These are phyloP conservation scores for Phaeotremella skinneri DNA, from an alignment of 768 basidiomycete species.

Conservation along the genomic window DNA sequence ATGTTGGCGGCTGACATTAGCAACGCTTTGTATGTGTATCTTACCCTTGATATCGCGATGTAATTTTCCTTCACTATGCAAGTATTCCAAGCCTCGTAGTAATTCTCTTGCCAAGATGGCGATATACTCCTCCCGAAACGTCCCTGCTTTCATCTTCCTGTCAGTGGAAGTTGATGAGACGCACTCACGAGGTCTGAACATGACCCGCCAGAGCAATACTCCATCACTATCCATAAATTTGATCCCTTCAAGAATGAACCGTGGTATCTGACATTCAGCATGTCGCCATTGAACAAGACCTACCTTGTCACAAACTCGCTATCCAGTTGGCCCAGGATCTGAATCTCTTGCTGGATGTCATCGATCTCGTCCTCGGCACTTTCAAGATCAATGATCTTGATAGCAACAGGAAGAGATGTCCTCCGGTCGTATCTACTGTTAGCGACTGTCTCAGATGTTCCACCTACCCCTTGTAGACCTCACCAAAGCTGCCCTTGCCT, in stretches of 20 bases:
- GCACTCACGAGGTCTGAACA: slow-evolving; percentile 85
- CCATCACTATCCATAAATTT: slow-evolving; percentile 97
- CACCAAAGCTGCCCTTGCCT: slow-evolving; percentile 99
- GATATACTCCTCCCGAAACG: slow-evolving; percentile 97
- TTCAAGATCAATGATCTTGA: slow-evolving; percentile 99
- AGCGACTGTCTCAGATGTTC: not conserved
- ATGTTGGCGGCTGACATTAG: slow-evolving; percentile 77
- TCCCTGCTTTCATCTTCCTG: slow-evolving; percentile 91
- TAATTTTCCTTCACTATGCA: slow-evolving; percentile 92
- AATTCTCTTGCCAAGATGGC: slow-evolving; percentile 94
- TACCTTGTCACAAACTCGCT: slow-evolving; percentile 94
- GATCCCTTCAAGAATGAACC: slow-evolving; percentile 94
- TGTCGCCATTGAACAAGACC: slow-evolving; percentile 43
- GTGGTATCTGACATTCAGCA: slow-evolving; percentile 72
- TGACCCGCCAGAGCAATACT: slow-evolving; percentile 94
- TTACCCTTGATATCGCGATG: slow-evolving; percentile 99
- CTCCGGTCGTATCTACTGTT: slow-evolving; percentile 90
- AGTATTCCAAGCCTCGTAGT: slow-evolving; percentile 85
- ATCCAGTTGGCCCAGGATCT: slow-evolving; percentile 93
- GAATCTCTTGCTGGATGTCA: slow-evolving; percentile 96
- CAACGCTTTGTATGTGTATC: slow-evolving; percentile 9
- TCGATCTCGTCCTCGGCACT: slow-evolving; percentile 99
- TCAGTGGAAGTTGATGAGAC: not conserved
- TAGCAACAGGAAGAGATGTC: slow-evolving; percentile 94
- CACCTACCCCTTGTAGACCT: slow-evolving; percentile 92